Percentiles rank a stretch among this genome's conserved stretches.
These are phyloP conservation scores for Claviceps pazoutovae DNA, from an alignment of 2,329 filamentous ascomycete genomes.

Conservation along the genomic window DNA sequence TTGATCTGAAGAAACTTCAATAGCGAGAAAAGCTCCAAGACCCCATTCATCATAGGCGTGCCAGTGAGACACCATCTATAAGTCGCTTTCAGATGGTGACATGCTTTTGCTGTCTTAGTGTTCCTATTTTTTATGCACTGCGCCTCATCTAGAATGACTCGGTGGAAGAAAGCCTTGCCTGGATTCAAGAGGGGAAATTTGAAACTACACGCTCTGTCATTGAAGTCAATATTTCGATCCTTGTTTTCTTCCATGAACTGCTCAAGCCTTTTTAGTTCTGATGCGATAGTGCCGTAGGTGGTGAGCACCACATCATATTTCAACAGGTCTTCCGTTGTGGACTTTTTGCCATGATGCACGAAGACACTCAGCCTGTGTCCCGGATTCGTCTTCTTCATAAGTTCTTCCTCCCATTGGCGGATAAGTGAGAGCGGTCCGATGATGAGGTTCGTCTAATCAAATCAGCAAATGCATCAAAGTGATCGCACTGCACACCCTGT, in stretches of 20 bases:
- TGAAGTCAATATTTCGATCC: slow-evolving; percentile 23
- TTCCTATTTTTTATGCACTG: slow-evolving; percentile 70
- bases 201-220: slow-evolving; percentile 20
- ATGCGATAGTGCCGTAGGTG: slow-evolving; percentile 63
- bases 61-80: slow-evolving; percentile 72
- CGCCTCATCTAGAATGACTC: slow-evolving; percentile 75
- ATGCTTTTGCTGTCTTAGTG: slow-evolving; percentile 59
- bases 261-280: slow-evolving; percentile 48
- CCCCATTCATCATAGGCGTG: slow-evolving; percentile 79
- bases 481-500: slow-evolving; percentile 11
- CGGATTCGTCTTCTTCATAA: slow-evolving; percentile 51
- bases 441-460: slow-evolving; percentile 61
- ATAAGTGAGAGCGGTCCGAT: slow-evolving; percentile 68
- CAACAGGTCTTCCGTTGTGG: slow-evolving; percentile 44
- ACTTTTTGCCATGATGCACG: slow-evolving; percentile 57
- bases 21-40: slow-evolving; percentile 64
- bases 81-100: slow-evolving; percentile 47
- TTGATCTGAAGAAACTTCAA: slow-evolving; percentile 63
- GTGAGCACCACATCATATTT: slow-evolving; percentile 70
- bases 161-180: slow-evolving; percentile 50
- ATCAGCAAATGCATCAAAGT: slow-evolving; percentile 28
- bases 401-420: slow-evolving; percentile 75
- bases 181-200: slow-evolving; percentile 47
- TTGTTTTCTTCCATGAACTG: slow-evolving; percentile 35
- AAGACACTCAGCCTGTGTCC: slow-evolving; percentile 48